phyloP scores from a whole-genome alignment of 345 rosid genomes.

The Erodium maritimum region DNA sequence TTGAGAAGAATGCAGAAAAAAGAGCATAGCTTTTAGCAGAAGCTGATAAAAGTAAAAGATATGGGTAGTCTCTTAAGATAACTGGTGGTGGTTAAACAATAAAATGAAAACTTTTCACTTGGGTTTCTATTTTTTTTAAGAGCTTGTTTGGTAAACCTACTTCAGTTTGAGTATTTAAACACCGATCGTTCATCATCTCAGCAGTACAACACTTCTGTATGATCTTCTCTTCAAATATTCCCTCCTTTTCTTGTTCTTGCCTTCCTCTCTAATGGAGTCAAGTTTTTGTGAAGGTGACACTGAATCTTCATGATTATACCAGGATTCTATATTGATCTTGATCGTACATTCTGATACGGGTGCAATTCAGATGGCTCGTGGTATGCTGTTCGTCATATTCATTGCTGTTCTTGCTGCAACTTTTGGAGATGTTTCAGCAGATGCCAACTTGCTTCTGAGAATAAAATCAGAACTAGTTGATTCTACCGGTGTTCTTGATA shows the following conservation, averaged over 20 bases:
- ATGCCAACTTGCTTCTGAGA: slow-evolving; percentile 41
- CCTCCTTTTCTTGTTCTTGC: slow-evolving; percentile 8
- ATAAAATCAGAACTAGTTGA: slow-evolving; percentile 41
- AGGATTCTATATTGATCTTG: slow-evolving; percentile 6
- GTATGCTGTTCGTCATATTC: slow-evolving; percentile 19
- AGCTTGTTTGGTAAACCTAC: slow-evolving; percentile 10
- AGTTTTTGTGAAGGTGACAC: slow-evolving; percentile 1
- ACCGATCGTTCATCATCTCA: slow-evolving; percentile 11
- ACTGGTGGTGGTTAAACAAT: slow-evolving; percentile 8
- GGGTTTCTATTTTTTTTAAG: slow-evolving; percentile 11
- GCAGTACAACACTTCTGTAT: background rate
- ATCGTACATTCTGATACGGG: slow-evolving; percentile 20
- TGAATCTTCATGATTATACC: slow-evolving; percentile 9
- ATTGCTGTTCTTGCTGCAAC: slow-evolving; percentile 14
- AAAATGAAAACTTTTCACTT: slow-evolving; percentile 7
- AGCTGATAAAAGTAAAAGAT: background rate
- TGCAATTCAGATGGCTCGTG: slow-evolving; percentile 14
- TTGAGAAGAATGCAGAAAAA: slow-evolving; percentile 7
- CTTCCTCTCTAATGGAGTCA: slow-evolving; percentile 14
- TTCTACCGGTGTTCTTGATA: slow-evolving; percentile 32
- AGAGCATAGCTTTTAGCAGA: slow-evolving; percentile 7
- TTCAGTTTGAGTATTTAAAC: slow-evolving; percentile 18
- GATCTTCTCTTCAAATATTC: slow-evolving; percentile 3
- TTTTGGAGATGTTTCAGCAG: slow-evolving; percentile 22
- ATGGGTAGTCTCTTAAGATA: slow-evolving; percentile 2